These are phyloP conservation scores for Pharus latifolius DNA, from an alignment of 176 grass and related monocot genomes.

Conservation along the genomic window DNA sequence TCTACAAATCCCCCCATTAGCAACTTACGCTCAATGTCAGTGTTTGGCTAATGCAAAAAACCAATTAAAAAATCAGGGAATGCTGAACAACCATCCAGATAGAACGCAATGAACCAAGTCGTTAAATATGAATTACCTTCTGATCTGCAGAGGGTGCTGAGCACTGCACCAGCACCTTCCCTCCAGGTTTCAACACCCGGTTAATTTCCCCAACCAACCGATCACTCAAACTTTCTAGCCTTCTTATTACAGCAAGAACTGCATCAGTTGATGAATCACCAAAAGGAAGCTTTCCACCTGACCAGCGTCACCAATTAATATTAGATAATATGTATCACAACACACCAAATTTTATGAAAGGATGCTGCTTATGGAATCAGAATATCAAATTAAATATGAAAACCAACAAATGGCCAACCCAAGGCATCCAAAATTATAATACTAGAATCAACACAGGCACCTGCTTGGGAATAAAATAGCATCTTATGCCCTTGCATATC, in stretches of 20 bases:
- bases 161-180: slow-evolving; percentile 47
- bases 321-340: not conserved
- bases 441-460: not conserved
- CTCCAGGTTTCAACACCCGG: slow-evolving; percentile 67
- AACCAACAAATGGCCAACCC: not conserved
- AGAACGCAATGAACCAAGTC: not conserved
- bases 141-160: slow-evolving; percentile 11
- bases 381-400: not conserved
- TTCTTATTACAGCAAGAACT: slow-evolving; percentile 42
- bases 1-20: slow-evolving; percentile 68
- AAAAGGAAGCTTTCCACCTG: slow-evolving; percentile 56
- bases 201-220: slow-evolving; percentile 49
- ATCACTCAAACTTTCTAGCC: slow-evolving; percentile 39
- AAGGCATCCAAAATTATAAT: not conserved
- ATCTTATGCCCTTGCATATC: not conserved
- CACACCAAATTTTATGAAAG: not conserved
- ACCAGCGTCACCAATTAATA: not conserved
- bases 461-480: not conserved
- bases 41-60: slow-evolving; percentile 34
- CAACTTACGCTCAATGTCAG: slow-evolving; percentile 60
- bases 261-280: slow-evolving; percentile 48
- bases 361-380: not conserved
- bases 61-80: not conserved
- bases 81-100: not conserved
- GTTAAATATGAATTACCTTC: slow-evolving; percentile 36